A percentile compares a stretch with the other conserved stretches of the same genome.
These are phyloP conservation scores for Mortierella sp. DNA, from an alignment of 371 early-diverging fungal genomes.

Conservation along the genomic window DNA sequence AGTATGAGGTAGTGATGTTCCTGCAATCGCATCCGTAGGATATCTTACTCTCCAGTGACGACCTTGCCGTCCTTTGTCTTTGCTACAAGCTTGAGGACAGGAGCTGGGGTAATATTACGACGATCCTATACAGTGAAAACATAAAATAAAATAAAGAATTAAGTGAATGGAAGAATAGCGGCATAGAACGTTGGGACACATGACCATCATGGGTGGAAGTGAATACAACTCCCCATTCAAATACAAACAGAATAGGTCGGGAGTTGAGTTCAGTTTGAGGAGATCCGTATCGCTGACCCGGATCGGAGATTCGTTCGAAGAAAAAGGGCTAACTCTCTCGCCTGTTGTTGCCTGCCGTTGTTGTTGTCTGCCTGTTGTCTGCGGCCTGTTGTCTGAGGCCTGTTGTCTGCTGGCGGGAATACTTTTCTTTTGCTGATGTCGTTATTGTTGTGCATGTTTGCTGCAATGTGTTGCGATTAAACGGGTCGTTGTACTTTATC, in stretches of 20 bases:
- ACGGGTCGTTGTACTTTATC: conserved; percentile 59
- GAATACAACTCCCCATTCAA: background rate
- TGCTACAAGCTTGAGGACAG: conserved; percentile 57
- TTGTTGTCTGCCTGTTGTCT: no score
- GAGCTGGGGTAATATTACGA: conserved; percentile 65
- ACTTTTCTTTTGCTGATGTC: background rate
- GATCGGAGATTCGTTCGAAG: conserved; percentile 6
- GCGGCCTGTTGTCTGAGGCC: no score
- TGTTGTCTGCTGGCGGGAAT: background rate
- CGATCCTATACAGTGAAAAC: conserved; percentile 56
- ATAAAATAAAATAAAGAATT: background rate
- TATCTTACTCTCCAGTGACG: conserved; percentile 36
- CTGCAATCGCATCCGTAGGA: background rate
- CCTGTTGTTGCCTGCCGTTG: no score
- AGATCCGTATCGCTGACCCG: background rate
- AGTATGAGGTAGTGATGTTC: background rate
- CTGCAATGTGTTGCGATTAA: background rate
- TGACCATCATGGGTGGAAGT: background rate
- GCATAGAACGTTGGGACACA: background rate
- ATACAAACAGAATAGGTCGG: background rate
- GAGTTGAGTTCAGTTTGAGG: background rate
- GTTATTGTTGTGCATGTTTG: background rate
- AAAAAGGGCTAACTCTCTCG: background rate
- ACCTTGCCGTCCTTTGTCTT: conserved; percentile 28
- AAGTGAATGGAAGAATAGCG: background rate